These are phyloP conservation scores for Acarospora socialis DNA, from an alignment of 2,329 filamentous ascomycete genomes.

Conservation along the genomic window DNA sequence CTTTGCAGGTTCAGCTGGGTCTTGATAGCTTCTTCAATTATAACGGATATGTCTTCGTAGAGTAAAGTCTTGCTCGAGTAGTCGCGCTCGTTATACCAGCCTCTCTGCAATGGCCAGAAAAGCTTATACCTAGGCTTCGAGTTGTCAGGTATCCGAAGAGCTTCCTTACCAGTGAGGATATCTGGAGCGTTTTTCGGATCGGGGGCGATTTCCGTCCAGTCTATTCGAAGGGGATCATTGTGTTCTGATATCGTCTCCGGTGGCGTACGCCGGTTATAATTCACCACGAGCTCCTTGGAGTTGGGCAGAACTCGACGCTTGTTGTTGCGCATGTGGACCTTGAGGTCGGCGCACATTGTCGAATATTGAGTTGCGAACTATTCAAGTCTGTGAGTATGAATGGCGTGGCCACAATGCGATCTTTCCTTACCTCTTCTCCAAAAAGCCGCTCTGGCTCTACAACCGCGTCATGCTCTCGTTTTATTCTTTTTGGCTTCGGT, in stretches of 20 bases:
- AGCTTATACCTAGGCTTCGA: conserved; percentile 82
- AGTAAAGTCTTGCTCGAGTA: conserved; percentile 68
- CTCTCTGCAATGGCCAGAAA: conserved; percentile 79
- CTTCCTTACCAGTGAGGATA: conserved; percentile 69
- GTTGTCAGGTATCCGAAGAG: conserved; percentile 74
- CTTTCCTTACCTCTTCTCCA: conserved; percentile 57
- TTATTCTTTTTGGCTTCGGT: conserved; percentile 55
- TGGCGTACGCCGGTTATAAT: conserved; percentile 75
- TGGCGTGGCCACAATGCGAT: not conserved
- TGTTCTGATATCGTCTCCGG: conserved; percentile 84
- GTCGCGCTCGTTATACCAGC: conserved; percentile 80
- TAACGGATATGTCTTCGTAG: conserved; percentile 72
- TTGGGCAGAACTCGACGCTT: conserved; percentile 95
- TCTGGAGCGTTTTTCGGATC: conserved; percentile 49
- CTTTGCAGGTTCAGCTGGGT: conserved; percentile 67
- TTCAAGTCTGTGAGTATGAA: not conserved
- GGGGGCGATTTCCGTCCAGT: conserved; percentile 75
- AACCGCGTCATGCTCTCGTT: conserved; percentile 37
- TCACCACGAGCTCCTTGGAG: conserved; percentile 87
- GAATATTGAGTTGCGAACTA: conserved; percentile 53
- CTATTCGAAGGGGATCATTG: conserved; percentile 84
- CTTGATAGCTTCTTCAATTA: conserved; percentile 74
- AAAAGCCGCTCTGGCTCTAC: conserved; percentile 63
- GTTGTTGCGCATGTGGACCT: conserved; percentile 78
- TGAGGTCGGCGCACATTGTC: conserved; percentile 74